These are phyloP conservation scores for Saccharomycopsis malanga DNA, from an alignment of 805 yeast species.

Conservation along the genomic window DNA sequence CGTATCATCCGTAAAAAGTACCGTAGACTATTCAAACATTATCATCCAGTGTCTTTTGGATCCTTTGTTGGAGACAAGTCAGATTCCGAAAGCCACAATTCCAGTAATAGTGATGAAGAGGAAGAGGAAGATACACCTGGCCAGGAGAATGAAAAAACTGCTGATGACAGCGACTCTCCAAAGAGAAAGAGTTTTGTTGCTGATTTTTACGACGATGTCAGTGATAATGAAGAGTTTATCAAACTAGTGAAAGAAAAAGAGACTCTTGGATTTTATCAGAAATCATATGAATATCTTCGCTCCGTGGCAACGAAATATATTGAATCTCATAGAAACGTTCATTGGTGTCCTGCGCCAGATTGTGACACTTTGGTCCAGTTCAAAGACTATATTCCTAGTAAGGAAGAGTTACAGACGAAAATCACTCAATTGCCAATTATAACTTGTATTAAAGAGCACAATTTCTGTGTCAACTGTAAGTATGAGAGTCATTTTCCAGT, in stretches of 20 bases:
- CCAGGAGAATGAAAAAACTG: background rate
- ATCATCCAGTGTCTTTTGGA: constrained; percentile 13
- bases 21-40: constrained; percentile 1
- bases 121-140: background rate
- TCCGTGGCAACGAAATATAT: constrained; percentile 38
- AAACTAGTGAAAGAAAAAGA: constrained; percentile 10
- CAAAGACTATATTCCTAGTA: constrained; percentile 26
- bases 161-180: background rate
- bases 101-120: background rate
- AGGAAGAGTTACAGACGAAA: constrained; percentile 24
- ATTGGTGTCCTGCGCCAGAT: constrained; percentile 84
- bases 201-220: constrained; percentile 6
- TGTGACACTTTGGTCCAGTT: constrained; percentile 54
- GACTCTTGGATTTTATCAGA: constrained; percentile 15
- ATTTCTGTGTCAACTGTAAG: constrained; percentile 73
- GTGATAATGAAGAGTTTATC: constrained; percentile 13
- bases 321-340: constrained; percentile 42
- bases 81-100: background rate
- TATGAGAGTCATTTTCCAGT: constrained; percentile 76
- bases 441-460: constrained; percentile 55
- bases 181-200: background rate
- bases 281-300: constrained; percentile 14
- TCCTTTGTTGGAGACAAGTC: constrained; percentile 6
- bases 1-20: background rate
- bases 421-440: constrained; percentile 53